A percentile compares a stretch with the other conserved stretches of the same genome.
These are phyloP conservation scores for Fomitiporia mediterranea DNA, from an alignment of 1,284 basidiomycete genomes.

Conservation along the genomic window DNA sequence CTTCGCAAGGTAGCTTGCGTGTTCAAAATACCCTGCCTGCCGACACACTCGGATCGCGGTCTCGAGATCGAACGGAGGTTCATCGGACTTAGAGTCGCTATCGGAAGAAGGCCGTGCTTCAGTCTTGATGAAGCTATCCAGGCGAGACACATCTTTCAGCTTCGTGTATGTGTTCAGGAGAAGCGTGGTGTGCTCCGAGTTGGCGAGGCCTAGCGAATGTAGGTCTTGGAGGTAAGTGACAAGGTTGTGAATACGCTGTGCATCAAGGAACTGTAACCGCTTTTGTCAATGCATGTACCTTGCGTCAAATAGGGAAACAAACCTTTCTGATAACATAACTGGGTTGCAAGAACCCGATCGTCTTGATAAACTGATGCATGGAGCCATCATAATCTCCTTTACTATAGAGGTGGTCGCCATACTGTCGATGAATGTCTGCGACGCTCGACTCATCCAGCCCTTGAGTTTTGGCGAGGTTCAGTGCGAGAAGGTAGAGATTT, in stretches of 20 bases:
- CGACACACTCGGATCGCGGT: slow-evolving; percentile 96
- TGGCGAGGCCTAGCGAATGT: slow-evolving; percentile 84
- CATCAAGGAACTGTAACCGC: slow-evolving; percentile 80
- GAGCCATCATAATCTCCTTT: slow-evolving; percentile 93
- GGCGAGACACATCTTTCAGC: slow-evolving; percentile 82
- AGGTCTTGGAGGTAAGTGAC: slow-evolving; percentile 96
- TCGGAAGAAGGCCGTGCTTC: slow-evolving; percentile 50
- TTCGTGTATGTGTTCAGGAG: slow-evolving; percentile 97
- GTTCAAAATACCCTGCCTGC: slow-evolving; percentile 94
- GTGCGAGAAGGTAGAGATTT: slow-evolving; percentile 69
- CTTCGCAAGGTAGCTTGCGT: slow-evolving; percentile 91
- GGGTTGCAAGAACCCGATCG: slow-evolving; percentile 85
- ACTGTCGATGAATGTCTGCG: slow-evolving; percentile 83
- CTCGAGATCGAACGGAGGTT: slow-evolving; percentile 93
- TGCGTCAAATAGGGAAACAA: slow-evolving; percentile 11
- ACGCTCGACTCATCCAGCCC: slow-evolving; percentile 66
- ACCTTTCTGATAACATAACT: slow-evolving; percentile 98
- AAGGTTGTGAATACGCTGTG: slow-evolving; percentile 92
- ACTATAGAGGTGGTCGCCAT: slow-evolving; percentile 88
- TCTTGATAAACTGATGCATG: slow-evolving; percentile 89
- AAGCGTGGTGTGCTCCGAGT: slow-evolving; percentile 95
- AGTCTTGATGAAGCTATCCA: slow-evolving; percentile 91
- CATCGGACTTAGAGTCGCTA: slow-evolving; percentile 43
- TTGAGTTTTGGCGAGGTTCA: slow-evolving; percentile 75
- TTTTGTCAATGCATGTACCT: neutral